Evolutionary conservation across 345 rosid genomes (phyloP).

Genomic region (Sonneratia caseolaris): DNA sequence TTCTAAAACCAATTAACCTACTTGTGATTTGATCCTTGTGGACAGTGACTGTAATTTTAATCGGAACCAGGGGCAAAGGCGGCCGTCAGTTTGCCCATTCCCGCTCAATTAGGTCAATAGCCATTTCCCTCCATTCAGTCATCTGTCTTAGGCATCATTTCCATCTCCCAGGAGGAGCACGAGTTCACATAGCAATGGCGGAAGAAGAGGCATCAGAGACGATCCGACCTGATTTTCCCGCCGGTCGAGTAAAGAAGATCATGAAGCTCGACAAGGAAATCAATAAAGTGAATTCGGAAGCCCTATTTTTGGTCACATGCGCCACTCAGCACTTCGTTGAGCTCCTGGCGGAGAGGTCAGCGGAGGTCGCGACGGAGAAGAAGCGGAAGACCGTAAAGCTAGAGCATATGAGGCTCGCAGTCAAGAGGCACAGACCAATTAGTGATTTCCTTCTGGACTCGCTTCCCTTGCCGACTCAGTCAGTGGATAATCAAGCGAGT

Average conservation of each 20-base stretch:
- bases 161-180: neutral
- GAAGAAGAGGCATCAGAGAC: conserved; percentile 34
- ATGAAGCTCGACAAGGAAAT: conserved; percentile 83
- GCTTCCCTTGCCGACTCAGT: conserved; percentile 47
- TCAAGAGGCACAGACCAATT: conserved; percentile 65
- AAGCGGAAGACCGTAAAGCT: conserved; percentile 61
- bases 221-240: conserved; percentile 44
- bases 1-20: neutral
- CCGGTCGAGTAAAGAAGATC: conserved; percentile 63
- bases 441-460: conserved; percentile 81
- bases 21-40: neutral
- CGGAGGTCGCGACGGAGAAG: conserved; percentile 45
- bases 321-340: conserved; percentile 64
- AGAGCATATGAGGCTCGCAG: conserved; percentile 57
- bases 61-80: neutral
- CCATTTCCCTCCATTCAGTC: neutral
- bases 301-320: conserved; percentile 49
- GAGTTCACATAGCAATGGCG: conserved; percentile 32
- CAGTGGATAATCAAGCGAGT: conserved; percentile 9
- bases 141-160: neutral
- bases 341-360: conserved; percentile 61
- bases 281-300: conserved; percentile 50
- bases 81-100: neutral
- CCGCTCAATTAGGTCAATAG: neutral
- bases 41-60: neutral